Base-by-base conservation (phyloP, 768 basidiomycete species). In the Termitomyces sp. region DNA sequence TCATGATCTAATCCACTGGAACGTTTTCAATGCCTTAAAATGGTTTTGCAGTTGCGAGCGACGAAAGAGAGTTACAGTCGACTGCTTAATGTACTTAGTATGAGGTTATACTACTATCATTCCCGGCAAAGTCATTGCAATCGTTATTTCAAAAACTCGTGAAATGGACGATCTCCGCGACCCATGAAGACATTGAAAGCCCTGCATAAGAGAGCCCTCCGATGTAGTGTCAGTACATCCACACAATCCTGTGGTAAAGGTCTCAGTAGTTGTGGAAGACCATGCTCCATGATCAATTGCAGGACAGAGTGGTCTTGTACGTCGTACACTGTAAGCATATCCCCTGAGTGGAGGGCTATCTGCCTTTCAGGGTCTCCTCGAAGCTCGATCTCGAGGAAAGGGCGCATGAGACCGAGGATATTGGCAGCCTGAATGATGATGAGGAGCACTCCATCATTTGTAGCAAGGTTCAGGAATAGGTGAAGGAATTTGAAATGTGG, bases 331-430 rank as follows among this genome's bases (percentile, higher is more conserved):
- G 39, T 59, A 13, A 52, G 28, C 28, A 53, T 28, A 24, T 65
- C 60, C 3, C 28, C 46, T 46, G 45, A 32, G 32, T 65, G 60
- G 13, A 8, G 28, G 13, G 58, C 46, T n/a, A 62, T 58, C 15
- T 55, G 50, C 32, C 49, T 33, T 13, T 32, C 22, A 18, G 28
- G 24, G 40, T 46, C 39, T 12, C 35, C 8, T 9, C 61, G 46
- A 7, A 65, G 44, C 28, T 62, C 61, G 5, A 51, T 46, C 18
- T 62, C 58, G 15, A 65, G 60, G 6, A 62, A 49, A 7, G 60
- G 58, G 6, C 55, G 64, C 52, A 65, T 49, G 12, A 65, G 38
- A 53, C 61, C 55, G 15, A 65, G 61, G 4, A 65, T 24, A 32
- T 65, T 54, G 6, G 64, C 53, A 15, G 53, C 60, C 7, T 57